Base-by-base conservation (phyloP, 2,329 filamentous ascomycete species). In the Phyllosticta paracitricarpa region DNA sequence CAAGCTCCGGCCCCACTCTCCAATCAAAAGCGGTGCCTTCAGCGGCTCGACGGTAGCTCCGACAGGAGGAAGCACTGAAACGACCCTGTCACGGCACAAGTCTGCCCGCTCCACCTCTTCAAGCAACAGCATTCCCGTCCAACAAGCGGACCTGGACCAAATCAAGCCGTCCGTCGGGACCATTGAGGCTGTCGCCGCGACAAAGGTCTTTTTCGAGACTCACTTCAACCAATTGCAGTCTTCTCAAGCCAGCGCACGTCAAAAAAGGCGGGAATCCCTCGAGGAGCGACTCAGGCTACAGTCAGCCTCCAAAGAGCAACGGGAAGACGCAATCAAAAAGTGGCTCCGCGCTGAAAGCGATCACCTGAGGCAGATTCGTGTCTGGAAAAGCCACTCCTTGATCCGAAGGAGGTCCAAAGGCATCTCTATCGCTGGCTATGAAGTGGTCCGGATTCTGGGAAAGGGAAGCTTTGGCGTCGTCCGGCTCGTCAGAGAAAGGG, bases 401-500 rank as follows among this genome's bases (percentile, higher is more conserved):
- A 69, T 70, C 30, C 71, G 75, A n/a, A 76, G 77, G 26, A 75
- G 72, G 12, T 73, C 77, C 59, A 79, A 81, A 65, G 78, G 79
- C 2, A 78, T 82, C 14, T 79, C 80, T 53, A 71, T 81, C 24
- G 82, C 84, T 8, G 83, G 85, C n/a, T 97, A 93, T 68, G 88
- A 96, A 65, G 80, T 87, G 12, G 76, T 97, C 30, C 89, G 91
- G 66, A 81, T 95, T 19, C 80, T 97, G 4, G 92, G 94, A 0
- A 96, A 94, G 71, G 93, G 94, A 8, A 97, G 92, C 70, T 99
- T 97, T 74, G 93, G 94, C 0, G 87, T 96, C 25, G 94, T 99
- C 17, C 84, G 88, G 54, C 80, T 99, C 40, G 92, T 97, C 2
- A 86, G 85, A 61, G 88, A 92, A 71, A 87, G 72, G 62, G 69